Conservation (phyloP, 2,329 filamentous ascomycete species). For the Aspergillus brasiliensis region DNA sequence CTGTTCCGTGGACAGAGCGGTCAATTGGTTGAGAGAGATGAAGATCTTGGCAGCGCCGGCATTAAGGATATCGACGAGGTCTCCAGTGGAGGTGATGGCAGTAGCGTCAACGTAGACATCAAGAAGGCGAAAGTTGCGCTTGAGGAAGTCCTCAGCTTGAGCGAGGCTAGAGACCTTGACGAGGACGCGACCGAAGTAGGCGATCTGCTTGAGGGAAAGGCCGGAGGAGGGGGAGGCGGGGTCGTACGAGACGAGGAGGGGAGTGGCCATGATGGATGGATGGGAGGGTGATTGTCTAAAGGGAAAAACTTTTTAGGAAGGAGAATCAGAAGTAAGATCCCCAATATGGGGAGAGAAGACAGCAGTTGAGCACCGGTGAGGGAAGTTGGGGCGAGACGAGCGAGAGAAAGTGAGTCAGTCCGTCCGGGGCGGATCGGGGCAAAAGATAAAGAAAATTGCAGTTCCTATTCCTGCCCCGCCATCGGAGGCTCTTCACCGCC, state of each 20-base stretch:
- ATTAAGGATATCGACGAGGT: slow-evolving; percentile 79
- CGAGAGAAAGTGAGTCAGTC: neutral
- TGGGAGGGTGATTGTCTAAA: neutral
- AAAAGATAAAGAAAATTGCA: neutral
- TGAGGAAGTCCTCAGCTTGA: slow-evolving; percentile 55
- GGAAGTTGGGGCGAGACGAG: neutral
- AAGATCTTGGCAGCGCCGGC: slow-evolving; percentile 83
- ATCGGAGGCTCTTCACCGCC: slow-evolving; percentile 6
- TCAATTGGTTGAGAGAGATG: slow-evolving; percentile 70
- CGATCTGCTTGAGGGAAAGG: slow-evolving; percentile 56
- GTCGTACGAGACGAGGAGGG: slow-evolving; percentile 45
- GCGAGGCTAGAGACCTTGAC: slow-evolving; percentile 49
- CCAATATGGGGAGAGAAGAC: neutral
- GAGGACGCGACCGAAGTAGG: slow-evolving; percentile 62
- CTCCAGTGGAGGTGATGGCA: slow-evolving; percentile 66
- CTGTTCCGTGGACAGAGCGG: slow-evolving; percentile 53
- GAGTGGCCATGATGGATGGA: slow-evolving; percentile 40
- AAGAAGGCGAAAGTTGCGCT: slow-evolving; percentile 57
- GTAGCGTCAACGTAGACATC: slow-evolving; percentile 77
- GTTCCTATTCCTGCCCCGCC: slow-evolving; percentile 5
- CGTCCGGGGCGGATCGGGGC: neutral
- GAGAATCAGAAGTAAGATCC: neutral
- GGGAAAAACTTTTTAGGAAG: neutral
- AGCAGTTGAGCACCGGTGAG: slow-evolving; percentile 2
- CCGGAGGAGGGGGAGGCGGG: slow-evolving; percentile 47